phyloP scores from a whole-genome alignment of 352 stramenopile genomes.

The Phytophthora sojae region DNA sequence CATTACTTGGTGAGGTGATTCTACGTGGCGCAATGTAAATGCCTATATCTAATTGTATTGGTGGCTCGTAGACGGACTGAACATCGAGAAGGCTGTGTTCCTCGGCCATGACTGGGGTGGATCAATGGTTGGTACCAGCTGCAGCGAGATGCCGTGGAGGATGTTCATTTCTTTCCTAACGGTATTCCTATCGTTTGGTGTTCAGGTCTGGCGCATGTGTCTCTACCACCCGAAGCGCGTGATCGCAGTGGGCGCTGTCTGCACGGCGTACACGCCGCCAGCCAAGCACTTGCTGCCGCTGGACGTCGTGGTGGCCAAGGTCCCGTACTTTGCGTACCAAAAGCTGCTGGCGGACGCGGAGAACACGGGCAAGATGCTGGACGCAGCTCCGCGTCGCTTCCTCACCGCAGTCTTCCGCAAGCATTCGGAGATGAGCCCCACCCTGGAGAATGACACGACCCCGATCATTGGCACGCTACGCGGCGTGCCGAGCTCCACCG shows the following conservation, averaged over 20 bases:
- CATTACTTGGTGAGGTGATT: slow-evolving; percentile 47
- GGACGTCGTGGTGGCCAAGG: slow-evolving; percentile 51
- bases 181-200: not conserved
- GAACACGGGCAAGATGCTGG: slow-evolving; percentile 48
- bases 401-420: slow-evolving; percentile 63
- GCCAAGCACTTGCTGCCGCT: slow-evolving; percentile 44
- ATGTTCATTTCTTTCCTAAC: not conserved
- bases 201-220: slow-evolving; percentile 68
- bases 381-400: slow-evolving; percentile 52
- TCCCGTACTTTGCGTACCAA: slow-evolving; percentile 75
- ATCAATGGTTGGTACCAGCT: slow-evolving; percentile 28
- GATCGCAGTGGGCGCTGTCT: slow-evolving; percentile 62
- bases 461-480: slow-evolving; percentile 38
- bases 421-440: slow-evolving; percentile 41
- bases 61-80: slow-evolving; percentile 51
- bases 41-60: no score
- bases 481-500: slow-evolving; percentile 36
- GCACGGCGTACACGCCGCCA: slow-evolving; percentile 73
- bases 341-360: slow-evolving; percentile 57
- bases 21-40: no score
- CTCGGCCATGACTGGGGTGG: slow-evolving; percentile 83
- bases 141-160: not conserved
- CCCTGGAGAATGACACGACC: slow-evolving; percentile 27
- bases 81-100: slow-evolving; percentile 74
- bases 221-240: slow-evolving; percentile 73